Base-by-base conservation (phyloP, 352 stramenopile genomes). In the Phytophthora aleatoria region DNA sequence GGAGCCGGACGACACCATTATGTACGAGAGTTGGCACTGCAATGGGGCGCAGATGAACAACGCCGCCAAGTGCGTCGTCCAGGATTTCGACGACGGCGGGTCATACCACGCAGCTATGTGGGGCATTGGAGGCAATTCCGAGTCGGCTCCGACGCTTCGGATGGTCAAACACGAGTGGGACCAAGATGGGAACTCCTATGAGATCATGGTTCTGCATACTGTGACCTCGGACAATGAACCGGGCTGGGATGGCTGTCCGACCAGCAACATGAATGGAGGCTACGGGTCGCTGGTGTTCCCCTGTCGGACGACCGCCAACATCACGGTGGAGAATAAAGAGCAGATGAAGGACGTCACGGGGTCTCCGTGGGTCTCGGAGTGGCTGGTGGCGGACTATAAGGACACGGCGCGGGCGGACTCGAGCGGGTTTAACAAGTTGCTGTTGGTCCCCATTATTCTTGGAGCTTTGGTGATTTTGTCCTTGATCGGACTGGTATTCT, bases 271-370 rank as follows among this genome's bases (percentile, higher is more conserved):
- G 16, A 70, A 65, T 9, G 50, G 12, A 0, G 58, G 57, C 11
- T 81, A 71, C 45, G 53, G 71, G 10, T 77, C 72, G 11, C 10
- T 79, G 12, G 61, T 75, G 20, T 68, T 84, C 12, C 72, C 73
- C 4, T 83, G 75, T 15, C 64, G 71, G n/a, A 57, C 50, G 15
- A 67, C 49, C 1, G 28, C 54, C 8, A 64, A 58, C n/a, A 16
- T 65, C 3, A 63, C 67, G 2, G 51, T 42, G 5, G 33, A 42
- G 13, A 65, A 61, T 3, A 38, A 68, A 31, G 53, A 57, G 11
- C 48, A 51, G 3, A 69, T 51, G 47, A 50, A 41, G 13, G 38
- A 16, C 2, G 56, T 67, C 11, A 50, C 38, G 31, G 51, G 44
- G 2, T 62, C 44, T 11, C 3, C 33, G 1, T 75, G 62, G 67